Conservation (phyloP, 1,139 yeast genomes). For the Blastobotrys apis region DNA sequence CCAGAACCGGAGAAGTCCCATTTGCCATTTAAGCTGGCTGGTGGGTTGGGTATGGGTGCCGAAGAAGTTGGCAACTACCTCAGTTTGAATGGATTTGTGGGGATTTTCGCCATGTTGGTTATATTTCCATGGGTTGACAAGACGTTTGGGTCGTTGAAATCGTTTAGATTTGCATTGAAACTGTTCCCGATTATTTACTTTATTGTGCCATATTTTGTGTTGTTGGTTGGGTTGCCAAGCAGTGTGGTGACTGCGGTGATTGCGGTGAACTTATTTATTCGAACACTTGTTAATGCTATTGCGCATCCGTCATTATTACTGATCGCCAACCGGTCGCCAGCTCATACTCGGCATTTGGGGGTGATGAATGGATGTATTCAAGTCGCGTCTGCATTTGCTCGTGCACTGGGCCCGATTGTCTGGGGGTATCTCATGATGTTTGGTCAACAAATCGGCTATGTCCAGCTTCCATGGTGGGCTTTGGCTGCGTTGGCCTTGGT, state of each 20-base stretch:
- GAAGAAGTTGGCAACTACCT: slow-evolving; percentile 51
- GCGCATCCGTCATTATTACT: slow-evolving; percentile 31
- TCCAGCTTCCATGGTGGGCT: slow-evolving; percentile 51
- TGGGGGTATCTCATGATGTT: slow-evolving; percentile 57
- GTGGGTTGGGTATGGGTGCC: slow-evolving; percentile 48
- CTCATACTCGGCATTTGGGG: slow-evolving; percentile 32
- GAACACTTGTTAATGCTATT: slow-evolving; percentile 25
- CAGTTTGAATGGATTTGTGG: slow-evolving; percentile 54
- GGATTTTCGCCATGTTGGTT: slow-evolving; percentile 48
- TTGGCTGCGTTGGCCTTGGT: slow-evolving; percentile 34
- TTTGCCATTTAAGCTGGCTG: slow-evolving; percentile 47
- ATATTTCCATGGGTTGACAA: slow-evolving; percentile 56
- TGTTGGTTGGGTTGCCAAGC: slow-evolving; percentile 31
- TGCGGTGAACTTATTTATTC: slow-evolving; percentile 15
- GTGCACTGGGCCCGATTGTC: slow-evolving; percentile 54
- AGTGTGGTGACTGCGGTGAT: slow-evolving; percentile 14
- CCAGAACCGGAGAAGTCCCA: slow-evolving; percentile 38
- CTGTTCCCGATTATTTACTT: slow-evolving; percentile 49
- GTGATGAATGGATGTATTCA: slow-evolving; percentile 34
- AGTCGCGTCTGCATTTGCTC: slow-evolving; percentile 47
- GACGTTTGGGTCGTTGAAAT: slow-evolving; percentile 44
- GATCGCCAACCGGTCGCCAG: slow-evolving; percentile 32
- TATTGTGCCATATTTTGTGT: slow-evolving; percentile 48
- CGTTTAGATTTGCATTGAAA: slow-evolving; percentile 42
- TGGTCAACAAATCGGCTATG: slow-evolving; percentile 42